Base-by-base conservation (phyloP, 2,329 filamentous ascomycete genomes). In the Emergomyces pasteurianus region DNA sequence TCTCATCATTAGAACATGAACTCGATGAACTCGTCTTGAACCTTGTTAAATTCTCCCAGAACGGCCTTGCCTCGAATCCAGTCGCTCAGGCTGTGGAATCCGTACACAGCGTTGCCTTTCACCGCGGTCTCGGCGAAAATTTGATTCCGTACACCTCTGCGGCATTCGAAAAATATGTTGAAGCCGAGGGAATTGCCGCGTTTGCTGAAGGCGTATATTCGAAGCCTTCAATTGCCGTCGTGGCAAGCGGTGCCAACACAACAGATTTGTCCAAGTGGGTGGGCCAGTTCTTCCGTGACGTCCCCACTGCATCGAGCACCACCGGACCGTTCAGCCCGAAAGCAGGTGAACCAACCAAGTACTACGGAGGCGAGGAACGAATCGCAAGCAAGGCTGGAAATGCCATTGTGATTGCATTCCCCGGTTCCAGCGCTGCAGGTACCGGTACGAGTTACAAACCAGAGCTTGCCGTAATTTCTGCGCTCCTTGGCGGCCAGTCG, bases 341-440 rank as follows among this genome's bases (percentile, higher is more conserved):
- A 65, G 82, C 84, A 73, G 78, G 80, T 64, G 77, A 84, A 67
- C 80, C 88, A 65, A 83, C 85, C 73, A 94, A 92, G 78, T 99
- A 97, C 85, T 89, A 85, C 72, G 94, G 94, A 75, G 95, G 94
- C 72, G 91, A 99, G 82, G 90, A 95, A 80, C 90, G 94, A 69
- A 88, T 89, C 67, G 81, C 88, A 65, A 88, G 90, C 75, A 81
- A 80, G 63, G 80, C 81, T 66, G 88, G 89, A 67, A 96, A 95
- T 79, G 83, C 91, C 50, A 75, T 96, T 68, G 89, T 96, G 67
- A 85, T 99, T 72, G 94, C 86, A 65, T 97, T 99, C 87, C 89
- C 91, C 61, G 92, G 92, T 63, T 91, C 90, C 65, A 88, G 90
- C 77, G 86, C 87, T 43, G 83, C 83, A 70, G 86, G 84, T 46